These are phyloP conservation scores for Syncephalastrum contaminatum DNA, from an alignment of 371 early-diverging fungal species.

Conservation along the genomic window DNA sequence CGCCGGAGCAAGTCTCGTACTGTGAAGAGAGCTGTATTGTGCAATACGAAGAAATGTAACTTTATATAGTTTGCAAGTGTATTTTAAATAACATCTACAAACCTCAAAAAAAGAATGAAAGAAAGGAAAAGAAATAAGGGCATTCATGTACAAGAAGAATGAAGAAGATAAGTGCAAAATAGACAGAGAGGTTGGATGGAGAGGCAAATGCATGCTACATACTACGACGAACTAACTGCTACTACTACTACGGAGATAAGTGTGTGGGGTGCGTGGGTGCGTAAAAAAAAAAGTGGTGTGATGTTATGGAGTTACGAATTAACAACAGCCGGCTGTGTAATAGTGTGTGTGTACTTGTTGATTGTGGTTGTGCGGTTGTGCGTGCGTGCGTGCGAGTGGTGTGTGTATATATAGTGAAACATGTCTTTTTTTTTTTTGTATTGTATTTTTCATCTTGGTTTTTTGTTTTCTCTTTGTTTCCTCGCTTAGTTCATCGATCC, in stretches of 20 bases:
- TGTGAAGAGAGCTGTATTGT: constrained; percentile 66
- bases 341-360: neutral
- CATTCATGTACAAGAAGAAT: constrained; percentile 11
- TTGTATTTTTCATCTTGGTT: constrained; percentile 4
- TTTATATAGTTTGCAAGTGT: constrained; percentile 2
- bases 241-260: too few species aligned
- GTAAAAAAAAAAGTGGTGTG: too few species aligned
- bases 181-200: too few species aligned
- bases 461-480: too few species aligned
- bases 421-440: constrained; percentile 7
- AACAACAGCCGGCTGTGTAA: neutral
- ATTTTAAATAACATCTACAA: neutral
- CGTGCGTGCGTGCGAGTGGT: neutral
- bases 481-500: constrained; percentile 15
- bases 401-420: neutral
- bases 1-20: constrained; percentile 43
- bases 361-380: neutral
- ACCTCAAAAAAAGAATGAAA: constrained; percentile 1
- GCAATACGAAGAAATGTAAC: constrained; percentile 55
- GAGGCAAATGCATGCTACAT: too few species aligned
- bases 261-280: too few species aligned
- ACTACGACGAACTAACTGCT: too few species aligned
- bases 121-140: constrained; percentile 1
- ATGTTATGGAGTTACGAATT: too few species aligned
- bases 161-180: constrained; percentile 1